Evolutionary conservation across 441 rosid genomes (phyloP).

Genomic region (Pelargonium citronellum): DNA sequence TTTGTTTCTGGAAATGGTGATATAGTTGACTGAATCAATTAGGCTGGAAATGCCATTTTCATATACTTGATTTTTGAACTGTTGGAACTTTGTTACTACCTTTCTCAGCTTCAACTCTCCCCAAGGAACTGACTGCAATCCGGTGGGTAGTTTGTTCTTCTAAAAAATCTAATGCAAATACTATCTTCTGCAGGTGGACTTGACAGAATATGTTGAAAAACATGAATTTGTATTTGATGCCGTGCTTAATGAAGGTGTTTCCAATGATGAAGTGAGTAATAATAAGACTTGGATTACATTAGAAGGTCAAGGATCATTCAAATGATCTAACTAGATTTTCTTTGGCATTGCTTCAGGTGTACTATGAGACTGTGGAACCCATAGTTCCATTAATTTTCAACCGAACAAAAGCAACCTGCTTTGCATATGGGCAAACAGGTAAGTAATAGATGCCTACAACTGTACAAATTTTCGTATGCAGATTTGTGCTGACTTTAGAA

Average conservation of each 20-base stretch:
- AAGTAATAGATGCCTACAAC: constrained; percentile 59
- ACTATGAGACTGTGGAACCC: constrained; percentile 87
- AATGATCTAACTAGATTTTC: constrained; percentile 6
- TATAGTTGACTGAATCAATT: too few species aligned
- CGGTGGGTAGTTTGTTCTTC: too few species aligned
- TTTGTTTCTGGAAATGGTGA: too few species aligned
- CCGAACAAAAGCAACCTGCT: constrained; percentile 93
- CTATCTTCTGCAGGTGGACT: constrained; percentile 71
- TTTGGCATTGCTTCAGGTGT: constrained; percentile 50
- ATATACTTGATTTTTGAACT: neutral
- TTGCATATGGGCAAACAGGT: constrained; percentile 99
- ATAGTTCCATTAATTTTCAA: constrained; percentile 92
- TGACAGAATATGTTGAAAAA: constrained; percentile 82
- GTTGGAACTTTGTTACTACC: neutral
- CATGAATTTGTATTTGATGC: constrained; percentile 98
- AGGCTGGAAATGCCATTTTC: too few species aligned
- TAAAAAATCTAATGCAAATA: neutral
- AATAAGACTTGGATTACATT: neutral
- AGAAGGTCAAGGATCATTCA: neutral
- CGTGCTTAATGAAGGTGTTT: constrained; percentile 89
- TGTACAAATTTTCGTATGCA: constrained; percentile 87
- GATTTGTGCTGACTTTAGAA: constrained; percentile 38
- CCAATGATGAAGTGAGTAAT: constrained; percentile 76
- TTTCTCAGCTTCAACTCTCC: neutral
- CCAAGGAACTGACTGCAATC: too few species aligned